Percentiles rank a stretch among this genome's conserved stretches.
Evolutionary conservation across 2,329 filamentous ascomycete species (phyloP).

Genomic region (Trichoderma guizhouense): DNA sequence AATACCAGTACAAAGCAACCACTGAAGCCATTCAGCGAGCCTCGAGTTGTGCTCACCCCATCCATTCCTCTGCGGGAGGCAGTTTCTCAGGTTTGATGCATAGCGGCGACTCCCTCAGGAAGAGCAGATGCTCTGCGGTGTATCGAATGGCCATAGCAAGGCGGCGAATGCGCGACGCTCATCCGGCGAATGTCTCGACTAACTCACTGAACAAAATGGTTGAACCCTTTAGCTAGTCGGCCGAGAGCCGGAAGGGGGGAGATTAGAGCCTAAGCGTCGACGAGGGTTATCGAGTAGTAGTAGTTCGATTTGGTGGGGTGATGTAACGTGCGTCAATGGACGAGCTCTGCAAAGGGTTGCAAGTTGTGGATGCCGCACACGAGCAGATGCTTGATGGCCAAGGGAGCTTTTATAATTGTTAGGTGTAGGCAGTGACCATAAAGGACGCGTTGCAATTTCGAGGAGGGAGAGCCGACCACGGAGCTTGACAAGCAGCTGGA

Average conservation of each 20-base stretch:
- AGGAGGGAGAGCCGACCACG: slow-evolving; percentile 4
- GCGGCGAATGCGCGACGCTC: slow-evolving; percentile 35
- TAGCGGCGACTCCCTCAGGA: slow-evolving; percentile 76
- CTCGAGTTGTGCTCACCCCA: slow-evolving; percentile 75
- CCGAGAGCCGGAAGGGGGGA: neutral
- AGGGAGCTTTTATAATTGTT: neutral
- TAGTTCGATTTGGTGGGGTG: neutral
- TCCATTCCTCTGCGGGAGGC: slow-evolving; percentile 89
- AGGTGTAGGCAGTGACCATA: neutral
- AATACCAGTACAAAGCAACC: neutral
- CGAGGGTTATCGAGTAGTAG: neutral
- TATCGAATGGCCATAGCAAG: slow-evolving; percentile 62
- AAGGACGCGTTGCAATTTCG: slow-evolving; percentile 14
- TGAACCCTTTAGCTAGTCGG: neutral
- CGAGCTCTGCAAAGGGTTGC: neutral
- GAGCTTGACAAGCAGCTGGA: slow-evolving; percentile 5
- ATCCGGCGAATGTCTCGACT: slow-evolving; percentile 31
- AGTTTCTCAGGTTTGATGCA: slow-evolving; percentile 75
- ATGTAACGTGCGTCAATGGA: slow-evolving; percentile 3
- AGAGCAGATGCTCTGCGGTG: slow-evolving; percentile 69
- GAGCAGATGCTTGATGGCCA: neutral
- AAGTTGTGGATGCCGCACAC: neutral
- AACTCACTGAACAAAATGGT: neutral
- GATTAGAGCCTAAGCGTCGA: neutral
- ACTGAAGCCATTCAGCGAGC: slow-evolving; percentile 27